Evolutionary conservation across 208 protist species (phyloP).

Genomic region (Acanthamoeba castellanii): DNA sequence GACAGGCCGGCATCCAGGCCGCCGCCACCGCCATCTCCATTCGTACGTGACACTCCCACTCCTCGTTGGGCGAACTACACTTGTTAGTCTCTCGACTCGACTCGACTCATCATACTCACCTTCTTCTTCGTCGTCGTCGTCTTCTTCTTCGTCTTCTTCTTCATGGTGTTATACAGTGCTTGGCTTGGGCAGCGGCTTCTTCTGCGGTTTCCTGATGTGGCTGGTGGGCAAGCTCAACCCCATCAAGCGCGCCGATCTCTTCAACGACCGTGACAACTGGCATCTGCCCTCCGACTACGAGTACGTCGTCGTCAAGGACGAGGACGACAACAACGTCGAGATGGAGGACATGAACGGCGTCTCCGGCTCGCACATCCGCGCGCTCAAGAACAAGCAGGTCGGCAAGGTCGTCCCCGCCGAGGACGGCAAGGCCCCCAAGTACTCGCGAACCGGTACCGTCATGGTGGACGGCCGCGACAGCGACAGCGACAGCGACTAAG

Average conservation of each 20-base stretch:
- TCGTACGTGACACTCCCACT: neutral
- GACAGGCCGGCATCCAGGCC: neutral
- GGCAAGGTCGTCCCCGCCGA: slow-evolving; percentile 27
- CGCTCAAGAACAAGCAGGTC: slow-evolving; percentile 40
- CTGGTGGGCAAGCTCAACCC: slow-evolving; percentile 31
- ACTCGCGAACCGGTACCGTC: neutral
- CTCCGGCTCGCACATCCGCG: slow-evolving; percentile 11
- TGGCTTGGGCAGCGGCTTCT: neutral
- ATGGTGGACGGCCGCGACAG: neutral
- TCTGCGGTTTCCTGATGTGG: slow-evolving; percentile 46
- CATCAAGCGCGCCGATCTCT: slow-evolving; percentile 22
- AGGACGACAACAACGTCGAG: slow-evolving; percentile 9
- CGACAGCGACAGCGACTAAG: neutral
- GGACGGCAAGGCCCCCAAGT: neutral
- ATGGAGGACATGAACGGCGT: neutral
- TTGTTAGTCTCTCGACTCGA: neutral
- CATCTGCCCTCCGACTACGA: slow-evolving; percentile 55
- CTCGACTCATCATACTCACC: neutral
- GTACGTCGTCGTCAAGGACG: slow-evolving; percentile 43
- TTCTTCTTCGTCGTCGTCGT: too few relatives aligned
- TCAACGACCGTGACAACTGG: slow-evolving; percentile 31
- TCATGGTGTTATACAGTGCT: too few relatives aligned
- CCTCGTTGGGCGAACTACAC: neutral
- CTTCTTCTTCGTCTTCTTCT: neutral
- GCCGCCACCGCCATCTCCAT: slow-evolving; percentile 26